phyloP scores from a whole-genome alignment of 208 protist species.

The Leishmania aethiopica region DNA sequence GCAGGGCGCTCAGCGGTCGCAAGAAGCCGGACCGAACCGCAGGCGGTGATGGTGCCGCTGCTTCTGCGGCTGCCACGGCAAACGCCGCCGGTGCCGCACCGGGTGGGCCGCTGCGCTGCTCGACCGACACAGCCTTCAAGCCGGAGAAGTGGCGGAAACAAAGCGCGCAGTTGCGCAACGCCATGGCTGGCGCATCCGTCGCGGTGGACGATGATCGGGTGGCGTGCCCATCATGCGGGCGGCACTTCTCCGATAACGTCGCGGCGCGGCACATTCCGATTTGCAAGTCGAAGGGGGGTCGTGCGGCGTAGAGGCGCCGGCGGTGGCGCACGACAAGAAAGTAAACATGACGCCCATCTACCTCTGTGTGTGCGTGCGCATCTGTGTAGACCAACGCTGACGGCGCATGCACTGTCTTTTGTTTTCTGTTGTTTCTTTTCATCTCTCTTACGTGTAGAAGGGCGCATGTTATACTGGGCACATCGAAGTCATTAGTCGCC shows the following conservation, averaged over 20 bases:
- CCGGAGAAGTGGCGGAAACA: constrained; percentile 39
- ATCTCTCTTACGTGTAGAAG: not conserved
- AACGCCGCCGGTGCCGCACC: no score
- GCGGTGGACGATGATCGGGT: constrained; percentile 52
- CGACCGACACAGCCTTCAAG: not conserved
- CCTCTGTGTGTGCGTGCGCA: not conserved
- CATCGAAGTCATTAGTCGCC: not conserved
- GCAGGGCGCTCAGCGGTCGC: constrained; percentile 5
- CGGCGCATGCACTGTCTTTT: not conserved
- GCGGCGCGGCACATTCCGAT: constrained; percentile 50
- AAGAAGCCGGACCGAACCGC: constrained; percentile 2
- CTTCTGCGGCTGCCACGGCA: not conserved
- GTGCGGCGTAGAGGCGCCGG: constrained; percentile 7
- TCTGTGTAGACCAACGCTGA: not conserved
- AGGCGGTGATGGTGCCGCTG: not conserved
- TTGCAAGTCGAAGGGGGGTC: constrained; percentile 29
- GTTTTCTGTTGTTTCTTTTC: not conserved
- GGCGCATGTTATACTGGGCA: not conserved
- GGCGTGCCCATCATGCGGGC: constrained; percentile 46
- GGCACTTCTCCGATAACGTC: constrained; percentile 42
- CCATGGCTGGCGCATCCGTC: constrained; percentile 19
- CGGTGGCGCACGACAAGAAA: not conserved
- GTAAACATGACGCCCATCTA: not conserved
- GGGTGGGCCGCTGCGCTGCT: not conserved
- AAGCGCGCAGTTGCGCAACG: constrained; percentile 48